These are phyloP conservation scores for Coriaria nepalensis DNA, from an alignment of 306 rosid genomes.

Conservation along the genomic window DNA sequence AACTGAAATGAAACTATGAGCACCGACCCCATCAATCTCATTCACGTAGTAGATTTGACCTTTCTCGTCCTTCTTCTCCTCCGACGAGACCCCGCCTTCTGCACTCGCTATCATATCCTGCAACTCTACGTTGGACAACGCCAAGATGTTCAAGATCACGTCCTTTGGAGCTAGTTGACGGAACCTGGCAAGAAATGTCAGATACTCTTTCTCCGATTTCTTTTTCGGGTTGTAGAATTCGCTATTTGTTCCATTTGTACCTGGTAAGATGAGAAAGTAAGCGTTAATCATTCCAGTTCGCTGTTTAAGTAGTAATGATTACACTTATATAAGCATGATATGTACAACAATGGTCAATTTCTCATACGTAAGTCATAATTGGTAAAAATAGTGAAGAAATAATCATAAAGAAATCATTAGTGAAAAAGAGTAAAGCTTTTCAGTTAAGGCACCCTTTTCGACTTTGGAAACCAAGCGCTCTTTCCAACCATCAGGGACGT, in stretches of 20 bases:
- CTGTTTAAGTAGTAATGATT: no score
- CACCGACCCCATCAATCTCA: slow-evolving; percentile 60
- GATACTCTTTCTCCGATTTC: slow-evolving; percentile 57
- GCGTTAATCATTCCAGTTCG: background rate
- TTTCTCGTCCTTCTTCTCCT: slow-evolving; percentile 53
- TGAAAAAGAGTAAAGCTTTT: background rate
- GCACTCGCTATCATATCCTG: slow-evolving; percentile 67
- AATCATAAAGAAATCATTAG: no score
- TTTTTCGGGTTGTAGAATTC: slow-evolving; percentile 85
- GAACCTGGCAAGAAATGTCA: slow-evolving; percentile 54
- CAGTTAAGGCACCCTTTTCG: slow-evolving; percentile 43
- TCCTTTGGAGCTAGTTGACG: slow-evolving; percentile 70
- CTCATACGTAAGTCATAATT: no score
- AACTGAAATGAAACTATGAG: slow-evolving; percentile 72
- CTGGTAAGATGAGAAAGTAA: slow-evolving; percentile 6
- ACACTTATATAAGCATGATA: no score
- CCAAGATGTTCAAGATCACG: slow-evolving; percentile 50
- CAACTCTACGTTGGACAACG: slow-evolving; percentile 64
- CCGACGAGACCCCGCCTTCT: slow-evolving; percentile 32
- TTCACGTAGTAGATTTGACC: slow-evolving; percentile 73
- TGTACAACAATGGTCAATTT: no score
- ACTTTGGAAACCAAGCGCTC: slow-evolving; percentile 80
- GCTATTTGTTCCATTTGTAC: slow-evolving; percentile 65
- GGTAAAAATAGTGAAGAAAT: no score
- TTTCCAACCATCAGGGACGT: slow-evolving; percentile 77